A percentile compares a stretch with the other conserved stretches of the same genome.
Conservation (phyloP, 2,329 filamentous ascomycete species). For the Gyromitra esculenta region DNA sequence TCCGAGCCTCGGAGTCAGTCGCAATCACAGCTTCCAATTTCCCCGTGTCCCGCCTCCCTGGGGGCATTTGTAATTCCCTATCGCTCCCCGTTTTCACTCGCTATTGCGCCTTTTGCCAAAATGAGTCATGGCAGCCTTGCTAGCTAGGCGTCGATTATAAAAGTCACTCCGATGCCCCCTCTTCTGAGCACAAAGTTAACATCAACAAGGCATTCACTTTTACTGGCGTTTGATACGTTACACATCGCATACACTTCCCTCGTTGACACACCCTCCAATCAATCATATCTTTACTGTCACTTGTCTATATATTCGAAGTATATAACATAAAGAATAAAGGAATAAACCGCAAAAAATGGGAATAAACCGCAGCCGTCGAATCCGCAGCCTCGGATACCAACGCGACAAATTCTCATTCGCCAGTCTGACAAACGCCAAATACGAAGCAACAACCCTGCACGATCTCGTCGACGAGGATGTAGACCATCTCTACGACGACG, state of each 20-base stretch:
- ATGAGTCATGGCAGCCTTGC: slow-evolving; percentile 9
- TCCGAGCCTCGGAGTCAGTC: neutral
- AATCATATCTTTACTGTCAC: neutral
- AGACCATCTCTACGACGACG: neutral
- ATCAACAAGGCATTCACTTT: neutral
- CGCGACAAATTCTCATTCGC: slow-evolving; percentile 21
- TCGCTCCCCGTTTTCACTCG: neutral
- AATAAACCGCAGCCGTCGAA: slow-evolving; percentile 18
- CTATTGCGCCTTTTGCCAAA: neutral
- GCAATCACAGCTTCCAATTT: slow-evolving; percentile 3
- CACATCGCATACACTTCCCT: neutral
- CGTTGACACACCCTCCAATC: neutral
- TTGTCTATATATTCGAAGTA: too few species aligned
- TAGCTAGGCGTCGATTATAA: neutral
- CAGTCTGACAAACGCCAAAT: neutral
- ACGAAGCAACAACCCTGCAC: slow-evolving; percentile 16
- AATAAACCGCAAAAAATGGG: slow-evolving; percentile 12
- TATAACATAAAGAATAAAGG: too few species aligned
- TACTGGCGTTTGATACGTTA: slow-evolving; percentile 1
- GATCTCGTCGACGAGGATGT: slow-evolving; percentile 13
- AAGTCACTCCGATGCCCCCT: neutral
- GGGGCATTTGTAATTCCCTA: neutral
- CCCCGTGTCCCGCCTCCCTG: neutral
- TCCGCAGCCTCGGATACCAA: neutral
- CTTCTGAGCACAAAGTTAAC: neutral